Conservation (phyloP, 2,329 filamentous ascomycete genomes). For the Escovopsis sp. region DNA sequence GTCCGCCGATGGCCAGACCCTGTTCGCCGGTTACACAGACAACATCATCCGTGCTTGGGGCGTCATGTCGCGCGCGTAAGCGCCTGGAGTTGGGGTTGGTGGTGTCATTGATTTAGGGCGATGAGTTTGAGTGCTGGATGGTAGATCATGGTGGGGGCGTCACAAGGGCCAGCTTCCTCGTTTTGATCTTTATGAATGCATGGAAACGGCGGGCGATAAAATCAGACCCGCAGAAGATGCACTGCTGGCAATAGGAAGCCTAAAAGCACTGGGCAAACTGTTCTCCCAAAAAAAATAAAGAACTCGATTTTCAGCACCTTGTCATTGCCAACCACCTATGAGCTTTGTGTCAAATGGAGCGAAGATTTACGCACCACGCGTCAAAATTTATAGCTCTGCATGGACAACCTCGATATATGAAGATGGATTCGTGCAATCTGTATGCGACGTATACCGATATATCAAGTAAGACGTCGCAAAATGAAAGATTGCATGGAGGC, state of each 20-base stretch:
- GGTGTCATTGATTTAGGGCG: background rate
- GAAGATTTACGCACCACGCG: too few species aligned
- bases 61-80: constrained; percentile 86
- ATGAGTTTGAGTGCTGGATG: constrained; percentile 10
- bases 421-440: too few species aligned
- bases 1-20: constrained; percentile 95
- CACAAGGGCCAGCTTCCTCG: constrained; percentile 30
- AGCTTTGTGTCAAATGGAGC: too few species aligned
- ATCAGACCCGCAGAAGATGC: constrained; percentile 20
- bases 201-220: constrained; percentile 20
- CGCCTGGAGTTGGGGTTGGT: background rate
- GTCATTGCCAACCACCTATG: background rate
- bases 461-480: too few species aligned
- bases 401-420: too few species aligned
- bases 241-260: constrained; percentile 24
- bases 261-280: constrained; percentile 25
- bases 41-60: constrained; percentile 98
- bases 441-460: too few species aligned
- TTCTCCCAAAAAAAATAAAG: constrained; percentile 25
- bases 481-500: too few species aligned
- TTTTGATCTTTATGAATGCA: constrained; percentile 29
- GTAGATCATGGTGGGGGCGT: constrained; percentile 32
- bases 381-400: too few species aligned
- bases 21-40: constrained; percentile 99
- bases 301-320: constrained; percentile 17